These are phyloP conservation scores for Trichocomaceae sp. DNA, from an alignment of 2,329 filamentous ascomycete species.

Conservation along the genomic window DNA sequence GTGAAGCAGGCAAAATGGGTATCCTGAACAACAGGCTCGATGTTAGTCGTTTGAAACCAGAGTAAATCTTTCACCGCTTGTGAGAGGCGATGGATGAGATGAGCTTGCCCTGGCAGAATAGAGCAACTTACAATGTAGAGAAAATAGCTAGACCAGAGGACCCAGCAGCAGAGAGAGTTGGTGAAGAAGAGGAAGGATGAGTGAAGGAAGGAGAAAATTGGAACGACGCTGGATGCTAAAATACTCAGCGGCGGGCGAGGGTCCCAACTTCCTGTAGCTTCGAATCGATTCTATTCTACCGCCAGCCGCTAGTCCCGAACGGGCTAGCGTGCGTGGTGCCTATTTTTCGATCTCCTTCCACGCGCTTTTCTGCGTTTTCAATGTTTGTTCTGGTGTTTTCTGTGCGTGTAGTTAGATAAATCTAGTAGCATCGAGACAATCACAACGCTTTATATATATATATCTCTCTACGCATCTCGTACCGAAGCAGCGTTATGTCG, in stretches of 20 bases:
- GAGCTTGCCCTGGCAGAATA: neutral
- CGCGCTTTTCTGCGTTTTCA: neutral
- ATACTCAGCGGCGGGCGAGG: slow-evolving; percentile 14
- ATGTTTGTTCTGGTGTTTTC: neutral
- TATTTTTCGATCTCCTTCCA: slow-evolving; percentile 9
- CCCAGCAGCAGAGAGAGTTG: slow-evolving; percentile 17
- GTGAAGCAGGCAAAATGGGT: slow-evolving; percentile 12
- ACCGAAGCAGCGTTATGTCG: no score
- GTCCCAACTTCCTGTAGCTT: slow-evolving; percentile 13
- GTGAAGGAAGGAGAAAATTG: slow-evolving; percentile 16
- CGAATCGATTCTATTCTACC: slow-evolving; percentile 15
- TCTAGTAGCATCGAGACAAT: no score
- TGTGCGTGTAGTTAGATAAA: neutral
- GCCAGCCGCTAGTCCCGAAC: slow-evolving; percentile 1
- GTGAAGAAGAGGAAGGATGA: slow-evolving; percentile 14
- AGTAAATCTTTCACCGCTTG: neutral
- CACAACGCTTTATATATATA: no score
- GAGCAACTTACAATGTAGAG: slow-evolving; percentile 12
- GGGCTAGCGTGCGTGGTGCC: neutral
- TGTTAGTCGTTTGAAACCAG: neutral
- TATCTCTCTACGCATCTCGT: no score
- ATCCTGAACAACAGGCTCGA: slow-evolving; percentile 12
- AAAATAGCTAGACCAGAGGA: neutral
- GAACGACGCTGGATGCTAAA: slow-evolving; percentile 17
- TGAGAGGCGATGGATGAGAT: neutral